Percentiles rank a stretch among this genome's conserved stretches.
Evolutionary conservation across 108 stramenopile species (phyloP).

Genomic region (Aurantiochytrium sp.): DNA sequence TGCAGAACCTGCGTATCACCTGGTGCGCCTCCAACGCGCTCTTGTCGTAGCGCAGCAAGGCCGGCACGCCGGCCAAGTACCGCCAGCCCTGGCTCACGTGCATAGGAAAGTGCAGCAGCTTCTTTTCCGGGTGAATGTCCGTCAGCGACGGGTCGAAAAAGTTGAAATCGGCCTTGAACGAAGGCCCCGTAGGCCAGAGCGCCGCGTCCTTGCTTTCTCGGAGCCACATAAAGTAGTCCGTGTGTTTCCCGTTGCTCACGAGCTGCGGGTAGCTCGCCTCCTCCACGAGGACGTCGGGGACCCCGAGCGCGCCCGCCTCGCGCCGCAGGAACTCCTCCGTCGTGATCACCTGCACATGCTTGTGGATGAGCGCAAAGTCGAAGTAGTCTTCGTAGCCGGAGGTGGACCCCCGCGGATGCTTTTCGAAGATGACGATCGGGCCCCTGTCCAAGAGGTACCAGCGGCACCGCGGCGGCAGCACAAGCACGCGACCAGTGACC

Average conservation of each 20-base stretch:
- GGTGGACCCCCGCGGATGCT: slow-evolving; percentile 37
- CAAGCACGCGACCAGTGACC: slow-evolving; percentile 73
- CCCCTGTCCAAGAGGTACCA: slow-evolving; percentile 70
- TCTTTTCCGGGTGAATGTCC: neutral
- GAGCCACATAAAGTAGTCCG: slow-evolving; percentile 34
- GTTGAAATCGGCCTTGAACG: neutral
- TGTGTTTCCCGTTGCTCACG: neutral
- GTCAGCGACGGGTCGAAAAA: neutral
- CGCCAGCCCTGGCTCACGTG: slow-evolving; percentile 34
- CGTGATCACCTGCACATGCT: slow-evolving; percentile 69
- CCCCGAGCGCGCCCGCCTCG: slow-evolving; percentile 33
- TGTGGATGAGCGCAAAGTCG: slow-evolving; percentile 44
- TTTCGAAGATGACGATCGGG: neutral
- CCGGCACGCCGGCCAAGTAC: slow-evolving; percentile 38
- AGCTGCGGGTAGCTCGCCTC: neutral
- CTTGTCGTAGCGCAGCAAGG: neutral
- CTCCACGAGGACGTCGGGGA: neutral
- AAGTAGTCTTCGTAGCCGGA: slow-evolving; percentile 77
- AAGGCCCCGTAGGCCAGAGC: neutral
- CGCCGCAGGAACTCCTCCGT: slow-evolving; percentile 76
- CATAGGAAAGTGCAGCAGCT: slow-evolving; percentile 15
- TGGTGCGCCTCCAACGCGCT: slow-evolving; percentile 38
- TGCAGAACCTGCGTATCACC: slow-evolving; percentile 48
- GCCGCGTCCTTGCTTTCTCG: neutral
- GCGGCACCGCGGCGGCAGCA: slow-evolving; percentile 74